A percentile compares a stretch with the other conserved stretches of the same genome.
Conservation (phyloP, 1,139 yeast species). For the Hanseniaspora sp. region DNA sequence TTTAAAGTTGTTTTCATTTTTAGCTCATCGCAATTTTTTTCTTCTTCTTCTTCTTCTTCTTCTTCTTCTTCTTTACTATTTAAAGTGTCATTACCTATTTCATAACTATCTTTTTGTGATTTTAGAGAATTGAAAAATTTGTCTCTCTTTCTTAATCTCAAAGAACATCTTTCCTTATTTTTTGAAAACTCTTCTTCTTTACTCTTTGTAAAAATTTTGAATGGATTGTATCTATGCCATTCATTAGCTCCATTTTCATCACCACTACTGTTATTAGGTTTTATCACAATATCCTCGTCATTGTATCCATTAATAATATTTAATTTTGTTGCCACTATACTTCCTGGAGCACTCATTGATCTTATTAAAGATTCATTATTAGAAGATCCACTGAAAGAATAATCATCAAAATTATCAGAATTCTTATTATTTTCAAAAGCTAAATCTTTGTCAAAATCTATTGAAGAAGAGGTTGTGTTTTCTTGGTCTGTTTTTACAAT, state of each 20-base stretch:
- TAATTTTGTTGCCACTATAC: no score
- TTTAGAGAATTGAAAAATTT: not conserved
- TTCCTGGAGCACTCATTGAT: not conserved
- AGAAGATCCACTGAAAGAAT: no score
- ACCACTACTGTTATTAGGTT: no score
- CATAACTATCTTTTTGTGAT: not conserved
- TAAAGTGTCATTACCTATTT: not conserved
- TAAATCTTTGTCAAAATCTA: no score
- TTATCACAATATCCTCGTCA: no score
- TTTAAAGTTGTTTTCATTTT: not conserved
- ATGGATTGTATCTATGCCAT: not conserved
- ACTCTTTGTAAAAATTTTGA: not conserved
- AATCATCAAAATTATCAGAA: no score
- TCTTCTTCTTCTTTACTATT: not conserved
- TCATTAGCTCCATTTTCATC: no score
- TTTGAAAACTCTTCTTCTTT: not conserved
- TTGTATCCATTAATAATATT: no score
- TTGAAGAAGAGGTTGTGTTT: not conserved
- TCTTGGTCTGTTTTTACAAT: not conserved
- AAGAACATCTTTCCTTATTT: not conserved
- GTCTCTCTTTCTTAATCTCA: not conserved
- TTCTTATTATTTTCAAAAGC: no score
- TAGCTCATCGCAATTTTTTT: no score
- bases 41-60: no score
- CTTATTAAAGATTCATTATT: not conserved